Conservation (phyloP, 108 stramenopile genomes). For the Thalassiosira profunda region DNA sequence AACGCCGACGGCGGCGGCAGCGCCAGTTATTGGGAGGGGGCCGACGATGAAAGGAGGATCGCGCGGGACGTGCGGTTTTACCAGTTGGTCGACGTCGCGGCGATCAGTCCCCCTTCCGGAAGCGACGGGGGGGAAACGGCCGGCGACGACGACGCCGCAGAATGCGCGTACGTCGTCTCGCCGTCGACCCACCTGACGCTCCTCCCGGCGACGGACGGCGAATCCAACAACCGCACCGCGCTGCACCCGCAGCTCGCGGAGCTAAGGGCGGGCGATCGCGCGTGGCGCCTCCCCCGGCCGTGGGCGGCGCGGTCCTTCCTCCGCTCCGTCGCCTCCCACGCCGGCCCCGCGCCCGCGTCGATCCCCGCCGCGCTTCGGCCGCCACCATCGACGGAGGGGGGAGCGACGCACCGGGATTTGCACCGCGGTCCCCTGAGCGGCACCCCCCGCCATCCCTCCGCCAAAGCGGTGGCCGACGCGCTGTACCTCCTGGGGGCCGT, state of each 20-base stretch:
- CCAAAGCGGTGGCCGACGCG: conserved; percentile 33
- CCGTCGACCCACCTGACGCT: conserved; percentile 38
- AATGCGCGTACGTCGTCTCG: conserved; percentile 33
- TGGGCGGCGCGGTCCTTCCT: conserved; percentile 22
- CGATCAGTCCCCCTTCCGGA: not conserved
- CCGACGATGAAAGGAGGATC: not conserved
- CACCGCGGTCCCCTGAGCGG: too few species aligned
- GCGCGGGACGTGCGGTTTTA: not conserved
- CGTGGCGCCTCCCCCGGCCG: conserved; percentile 38
- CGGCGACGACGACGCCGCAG: not conserved
- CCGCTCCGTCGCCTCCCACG: conserved; percentile 14
- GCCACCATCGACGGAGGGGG: not conserved
- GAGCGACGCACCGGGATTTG: too few species aligned
- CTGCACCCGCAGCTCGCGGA: conserved; percentile 8
- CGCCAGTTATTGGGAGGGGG: not conserved
- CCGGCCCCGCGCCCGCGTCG: not conserved
- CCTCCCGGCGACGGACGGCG: not conserved
- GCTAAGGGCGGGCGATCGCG: conserved; percentile 7
- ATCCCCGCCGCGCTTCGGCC: not conserved
- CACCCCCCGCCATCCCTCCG: conserved; percentile 33
- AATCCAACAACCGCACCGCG: not conserved
- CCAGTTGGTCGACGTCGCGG: not conserved
- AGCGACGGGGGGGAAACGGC: not conserved
- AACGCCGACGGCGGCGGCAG: too few species aligned
- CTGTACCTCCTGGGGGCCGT: conserved; percentile 25